Conservation (phyloP, 768 basidiomycete species). For the Suillus tomentosus region DNA sequence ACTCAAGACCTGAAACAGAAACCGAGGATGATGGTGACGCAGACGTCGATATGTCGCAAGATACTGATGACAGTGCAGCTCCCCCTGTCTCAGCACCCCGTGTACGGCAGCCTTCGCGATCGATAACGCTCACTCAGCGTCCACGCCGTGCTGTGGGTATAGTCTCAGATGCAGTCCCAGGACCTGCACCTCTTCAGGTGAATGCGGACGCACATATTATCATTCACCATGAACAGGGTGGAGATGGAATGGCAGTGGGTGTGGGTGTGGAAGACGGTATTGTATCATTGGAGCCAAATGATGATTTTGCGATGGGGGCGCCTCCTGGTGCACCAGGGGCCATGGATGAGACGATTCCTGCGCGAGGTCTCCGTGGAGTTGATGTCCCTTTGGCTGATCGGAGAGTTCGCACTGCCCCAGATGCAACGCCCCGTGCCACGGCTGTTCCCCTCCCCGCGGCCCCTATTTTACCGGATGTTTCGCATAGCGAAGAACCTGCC, state of each 20-base stretch:
- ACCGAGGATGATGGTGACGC: conserved; percentile 74
- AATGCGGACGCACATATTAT: conserved; percentile 54
- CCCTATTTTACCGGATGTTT: conserved; percentile 18
- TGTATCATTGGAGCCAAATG: conserved; percentile 76
- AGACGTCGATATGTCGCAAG: conserved; percentile 51
- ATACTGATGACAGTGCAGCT: conserved; percentile 33
- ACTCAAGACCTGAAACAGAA: conserved; percentile 71
- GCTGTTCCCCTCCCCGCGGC: conserved; percentile 53
- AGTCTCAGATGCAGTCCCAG: conserved; percentile 40
- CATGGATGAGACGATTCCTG: conserved; percentile 40
- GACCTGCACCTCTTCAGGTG: conserved; percentile 38
- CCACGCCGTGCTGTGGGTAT: conserved; percentile 50
- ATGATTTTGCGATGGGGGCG: conserved; percentile 88
- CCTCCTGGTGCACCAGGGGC: conserved; percentile 92
- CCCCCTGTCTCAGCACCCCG: conserved; percentile 32
- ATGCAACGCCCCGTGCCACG: conserved; percentile 66
- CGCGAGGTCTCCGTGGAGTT: conserved; percentile 30
- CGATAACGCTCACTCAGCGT: conserved; percentile 34
- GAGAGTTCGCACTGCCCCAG: conserved; percentile 46
- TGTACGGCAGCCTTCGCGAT: conserved; percentile 31
- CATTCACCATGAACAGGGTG: conserved; percentile 48
- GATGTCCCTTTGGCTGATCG: conserved; percentile 30
- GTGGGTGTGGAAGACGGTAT: conserved; percentile 73
- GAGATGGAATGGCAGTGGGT: conserved; percentile 46
- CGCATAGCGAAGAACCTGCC: conserved; percentile 7